Evolutionary conservation across 2,329 filamentous ascomycete species (phyloP), one percentile per base, ranked within the genome.

Genomic region (Magnaporthiopsis incrustans): DNA sequence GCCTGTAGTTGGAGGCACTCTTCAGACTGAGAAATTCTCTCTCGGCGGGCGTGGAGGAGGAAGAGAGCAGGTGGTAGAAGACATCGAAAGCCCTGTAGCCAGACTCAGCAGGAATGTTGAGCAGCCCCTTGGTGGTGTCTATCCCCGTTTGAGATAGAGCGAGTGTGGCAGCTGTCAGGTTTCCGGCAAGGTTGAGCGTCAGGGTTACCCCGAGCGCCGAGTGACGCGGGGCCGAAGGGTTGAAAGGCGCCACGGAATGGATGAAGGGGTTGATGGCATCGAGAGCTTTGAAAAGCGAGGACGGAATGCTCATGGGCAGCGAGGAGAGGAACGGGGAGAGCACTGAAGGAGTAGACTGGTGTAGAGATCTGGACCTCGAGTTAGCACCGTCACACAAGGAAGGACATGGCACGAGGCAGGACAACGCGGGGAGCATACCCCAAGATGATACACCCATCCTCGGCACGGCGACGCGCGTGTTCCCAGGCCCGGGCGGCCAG

Each of bases 11-110:
- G 4, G 90, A 89, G 3, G 91, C 85, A 11, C 87, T 81, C 76
- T 92, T 90, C 35, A 99, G 83, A 32, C 89, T 87, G 18, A 99
- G 79, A 66, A 93, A 96, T 73, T 98, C 94, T 64, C 92, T 84
- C 77, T 99, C 95, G 1, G 92, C 89, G 4, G 89, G 87, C 1
- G 91, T 95, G 0, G 95, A 96, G 0, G 91, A 90, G n/a, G 90
- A 92, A 0, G 93, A 96, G 57, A 98, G 82, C 0, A 99, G 85
- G 71, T 97, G 98, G 78, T 99, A 98, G 73, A 99, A 98, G 61
- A 96, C 95, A 72, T 99, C 94, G 70, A 99, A 99, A 4, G 94
- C 95, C 67, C 95, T 88, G 75, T 92, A 92, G 15, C 95, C 95
- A 8, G 86, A 73, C 72, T 97, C 87, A 0, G 87, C 76, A 0